Evolutionary conservation across 2,329 filamentous ascomycete genomes (phyloP).

Genomic region (Neofusicoccum kwambonambiense): DNA sequence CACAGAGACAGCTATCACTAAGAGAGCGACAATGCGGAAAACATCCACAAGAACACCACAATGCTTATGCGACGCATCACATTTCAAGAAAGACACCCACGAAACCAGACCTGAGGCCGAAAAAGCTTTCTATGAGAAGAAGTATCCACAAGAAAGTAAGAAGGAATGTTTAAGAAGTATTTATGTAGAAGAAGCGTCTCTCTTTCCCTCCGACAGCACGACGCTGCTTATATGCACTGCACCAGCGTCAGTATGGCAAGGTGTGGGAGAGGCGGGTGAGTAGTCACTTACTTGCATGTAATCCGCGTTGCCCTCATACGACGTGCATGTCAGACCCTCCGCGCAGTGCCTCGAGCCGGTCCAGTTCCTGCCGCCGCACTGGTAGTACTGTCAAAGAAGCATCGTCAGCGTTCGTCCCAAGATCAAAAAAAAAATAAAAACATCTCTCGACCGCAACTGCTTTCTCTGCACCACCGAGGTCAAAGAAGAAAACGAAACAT

Average conservation of each 20-base stretch:
- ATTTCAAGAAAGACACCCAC: no score
- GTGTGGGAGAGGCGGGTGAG: no score
- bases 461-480: no score
- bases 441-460: no score
- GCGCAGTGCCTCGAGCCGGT: constrained; percentile 24
- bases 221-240: not conserved
- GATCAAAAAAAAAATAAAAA: not conserved
- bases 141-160: constrained; percentile 9
- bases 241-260: not conserved
- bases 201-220: not conserved
- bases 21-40: no score
- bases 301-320: not conserved
- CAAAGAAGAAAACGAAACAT: not conserved
- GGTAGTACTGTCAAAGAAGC: constrained; percentile 19
- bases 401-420: not conserved
- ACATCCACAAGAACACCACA: no score
- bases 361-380: constrained; percentile 25
- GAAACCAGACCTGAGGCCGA: not conserved
- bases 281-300: not conserved
- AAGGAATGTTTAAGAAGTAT: not conserved
- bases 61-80: no score
- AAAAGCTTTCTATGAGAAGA: not conserved
- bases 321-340: constrained; percentile 23
- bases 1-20: no score
- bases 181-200: not conserved